A percentile compares a stretch with the other conserved stretches of the same genome.
Evolutionary conservation across 1,284 basidiomycete species (phyloP).

Genomic region (Melampsora abietis-canadensis): DNA sequence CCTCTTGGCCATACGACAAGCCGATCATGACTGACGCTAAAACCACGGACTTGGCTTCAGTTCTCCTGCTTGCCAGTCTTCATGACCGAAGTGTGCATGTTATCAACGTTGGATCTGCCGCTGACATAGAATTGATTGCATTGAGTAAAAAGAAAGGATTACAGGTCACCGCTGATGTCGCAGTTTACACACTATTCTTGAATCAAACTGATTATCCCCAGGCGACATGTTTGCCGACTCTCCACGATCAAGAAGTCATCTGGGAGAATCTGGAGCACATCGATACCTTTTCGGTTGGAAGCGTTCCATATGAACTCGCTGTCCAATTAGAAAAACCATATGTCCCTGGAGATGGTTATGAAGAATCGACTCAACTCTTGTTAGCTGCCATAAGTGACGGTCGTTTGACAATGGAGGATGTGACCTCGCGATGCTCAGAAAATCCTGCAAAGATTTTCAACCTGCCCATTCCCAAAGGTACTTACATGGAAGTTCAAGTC

Average conservation of each 20-base stretch:
- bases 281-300: constrained; percentile 88
- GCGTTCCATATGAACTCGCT: constrained; percentile 74
- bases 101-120: constrained; percentile 82
- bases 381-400: constrained; percentile 80
- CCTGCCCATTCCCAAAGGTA: constrained; percentile 67
- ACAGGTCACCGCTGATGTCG: constrained; percentile 93
- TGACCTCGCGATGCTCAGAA: constrained; percentile 76
- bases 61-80: constrained; percentile 86
- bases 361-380: constrained; percentile 82
- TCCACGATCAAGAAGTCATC: constrained; percentile 74
- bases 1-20: constrained; percentile 85
- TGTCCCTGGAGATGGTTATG: constrained; percentile 73
- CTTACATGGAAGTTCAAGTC: constrained; percentile 88
- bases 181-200: constrained; percentile 90
- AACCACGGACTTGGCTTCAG: constrained; percentile 85
- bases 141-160: constrained; percentile 91
- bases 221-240: constrained; percentile 68
- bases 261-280: constrained; percentile 83
- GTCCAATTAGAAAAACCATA: constrained; percentile 65
- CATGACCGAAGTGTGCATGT: constrained; percentile 87
- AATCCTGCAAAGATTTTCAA: constrained; percentile 91
- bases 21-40: constrained; percentile 91
- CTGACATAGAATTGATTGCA: constrained; percentile 85
- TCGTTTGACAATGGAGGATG: constrained; percentile 76
- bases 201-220: constrained; percentile 69